These are phyloP conservation scores for Tricholoma terreum DNA, from an alignment of 768 basidiomycete species.

Conservation along the genomic window DNA sequence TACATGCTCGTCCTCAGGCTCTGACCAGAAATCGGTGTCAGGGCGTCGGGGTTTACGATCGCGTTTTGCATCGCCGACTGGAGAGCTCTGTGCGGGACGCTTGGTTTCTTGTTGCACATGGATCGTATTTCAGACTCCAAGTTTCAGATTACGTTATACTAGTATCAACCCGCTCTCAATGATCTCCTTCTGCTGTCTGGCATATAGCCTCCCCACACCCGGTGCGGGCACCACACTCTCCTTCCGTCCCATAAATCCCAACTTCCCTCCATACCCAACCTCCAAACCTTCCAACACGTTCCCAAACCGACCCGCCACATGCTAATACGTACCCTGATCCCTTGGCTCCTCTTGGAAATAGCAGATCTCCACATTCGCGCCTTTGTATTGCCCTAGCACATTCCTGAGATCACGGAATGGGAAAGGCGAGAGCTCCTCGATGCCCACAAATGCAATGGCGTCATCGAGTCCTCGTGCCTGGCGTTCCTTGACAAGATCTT, in stretches of 20 bases:
- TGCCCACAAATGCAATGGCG: conserved; percentile 64
- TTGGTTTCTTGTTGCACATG: too few relatives aligned
- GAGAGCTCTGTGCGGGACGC: too few relatives aligned
- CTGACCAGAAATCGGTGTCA: too few relatives aligned
- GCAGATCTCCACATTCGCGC: conserved; percentile 35
- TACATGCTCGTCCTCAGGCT: too few relatives aligned
- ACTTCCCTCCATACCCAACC: conserved; percentile 25
- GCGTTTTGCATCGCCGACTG: too few relatives aligned
- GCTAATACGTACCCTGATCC: conserved; percentile 81
- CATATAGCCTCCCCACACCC: conserved; percentile 69
- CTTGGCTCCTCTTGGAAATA: conserved; percentile 89
- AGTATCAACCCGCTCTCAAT: conserved; percentile 48
- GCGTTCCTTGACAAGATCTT: conserved; percentile 79
- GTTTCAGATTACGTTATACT: too few relatives aligned
- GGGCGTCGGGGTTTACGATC: too few relatives aligned
- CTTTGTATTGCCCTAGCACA: conserved; percentile 43
- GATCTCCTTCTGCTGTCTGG: conserved; percentile 59
- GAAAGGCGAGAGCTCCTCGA: conserved; percentile 89
- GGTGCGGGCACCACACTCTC: conserved; percentile 76
- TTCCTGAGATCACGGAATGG: conserved; percentile 58
- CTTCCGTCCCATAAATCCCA: conserved; percentile 63
- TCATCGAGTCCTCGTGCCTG: conserved; percentile 44
- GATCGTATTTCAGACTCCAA: too few relatives aligned
- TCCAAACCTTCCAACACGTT: conserved; percentile 39
- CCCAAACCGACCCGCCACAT: conserved; percentile 58